phyloP scores from a whole-genome alignment of 805 yeast species.

The Lipomyces orientalis region DNA sequence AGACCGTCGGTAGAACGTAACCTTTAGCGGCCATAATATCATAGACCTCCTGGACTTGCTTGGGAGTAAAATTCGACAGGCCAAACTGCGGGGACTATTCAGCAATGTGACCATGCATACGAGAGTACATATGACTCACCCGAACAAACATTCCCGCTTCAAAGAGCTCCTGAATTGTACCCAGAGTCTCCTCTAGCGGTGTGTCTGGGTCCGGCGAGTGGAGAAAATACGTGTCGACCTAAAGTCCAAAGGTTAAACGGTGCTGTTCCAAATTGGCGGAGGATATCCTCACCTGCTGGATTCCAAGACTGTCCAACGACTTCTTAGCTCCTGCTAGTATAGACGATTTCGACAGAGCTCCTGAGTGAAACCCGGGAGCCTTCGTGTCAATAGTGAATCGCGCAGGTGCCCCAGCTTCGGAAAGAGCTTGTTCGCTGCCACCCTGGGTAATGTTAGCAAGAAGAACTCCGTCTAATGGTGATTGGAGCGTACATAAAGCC shows the following conservation, averaged over 20 bases:
- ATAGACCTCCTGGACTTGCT: slow-evolving; percentile 35
- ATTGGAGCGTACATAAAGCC: slow-evolving; percentile 15
- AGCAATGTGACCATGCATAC: background rate
- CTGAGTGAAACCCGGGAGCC: slow-evolving; percentile 31
- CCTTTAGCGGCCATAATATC: slow-evolving; percentile 32
- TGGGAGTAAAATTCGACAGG: slow-evolving; percentile 38
- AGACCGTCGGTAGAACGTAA: slow-evolving; percentile 40
- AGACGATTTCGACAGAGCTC: slow-evolving; percentile 22
- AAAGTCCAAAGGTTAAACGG: slow-evolving; percentile 2
- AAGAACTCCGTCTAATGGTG: too few relatives aligned
- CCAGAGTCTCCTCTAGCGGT: slow-evolving; percentile 38
- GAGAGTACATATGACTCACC: background rate
- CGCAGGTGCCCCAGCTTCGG: slow-evolving; percentile 21
- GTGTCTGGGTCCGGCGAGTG: slow-evolving; percentile 40
- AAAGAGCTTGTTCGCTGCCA: slow-evolving; percentile 35
- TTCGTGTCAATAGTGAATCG: slow-evolving; percentile 36
- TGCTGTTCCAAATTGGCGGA: background rate
- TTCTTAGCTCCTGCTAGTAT: slow-evolving; percentile 30
- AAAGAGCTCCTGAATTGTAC: slow-evolving; percentile 37
- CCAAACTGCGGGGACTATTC: slow-evolving; percentile 32
- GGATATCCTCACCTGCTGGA: slow-evolving; percentile 4
- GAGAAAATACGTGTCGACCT: slow-evolving; percentile 34
- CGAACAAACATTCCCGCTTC: slow-evolving; percentile 37
- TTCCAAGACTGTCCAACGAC: slow-evolving; percentile 28
- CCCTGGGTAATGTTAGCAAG: background rate